Base-by-base conservation (phyloP, 495 filamentous ascomycete species). In the Bacidia rubella region DNA sequence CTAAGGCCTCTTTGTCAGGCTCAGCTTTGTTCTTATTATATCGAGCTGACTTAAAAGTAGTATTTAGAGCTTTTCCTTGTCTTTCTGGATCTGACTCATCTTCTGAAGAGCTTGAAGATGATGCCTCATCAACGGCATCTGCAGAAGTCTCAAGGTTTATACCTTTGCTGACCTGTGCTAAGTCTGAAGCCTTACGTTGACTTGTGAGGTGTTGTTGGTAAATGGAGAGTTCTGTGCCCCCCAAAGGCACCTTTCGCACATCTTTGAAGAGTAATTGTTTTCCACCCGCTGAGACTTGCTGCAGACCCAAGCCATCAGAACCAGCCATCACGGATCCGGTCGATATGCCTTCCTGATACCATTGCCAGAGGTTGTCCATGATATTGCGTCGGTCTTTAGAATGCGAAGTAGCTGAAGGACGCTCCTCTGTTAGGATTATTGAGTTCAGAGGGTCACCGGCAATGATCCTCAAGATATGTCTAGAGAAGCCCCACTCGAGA, bases 401-500 rank as follows among this genome's bases (percentile, higher is more conserved):
- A 2, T 54, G 52, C 20, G 11, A 21, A 23, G 32, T 29, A 12
- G 29, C 42, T 15, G 9, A 49, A 19, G 51, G 49, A 23, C 44
- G 46, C 24, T 63, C 58, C 60, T 97, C 87, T 0, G 92, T 94
- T 23, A 98, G 71, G 49, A 97, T 75, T 24, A 97, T 74, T 39
- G 95, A 68, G 60, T 95, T 98, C 27, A 78, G 76, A 1, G 79
- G 69, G 55, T 93, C 85, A 46, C 74, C 70, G 0, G 86, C 86
- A 48, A 99, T 74, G 21, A 68, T 68, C 41, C 75, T 75, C n/a
- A 97, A 66, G 4, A 89, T 77, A n/a, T 89, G 81, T 62, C 82
- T 86, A 1, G 93, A 92, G 60, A 96, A 95, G 0, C 92, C 92
- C 92, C 93, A 98, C 51, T 92, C 87, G 24, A 98, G 63, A 25